phyloP scores from a whole-genome alignment of 306 rosid species.

The Fagus sylvatica region DNA sequence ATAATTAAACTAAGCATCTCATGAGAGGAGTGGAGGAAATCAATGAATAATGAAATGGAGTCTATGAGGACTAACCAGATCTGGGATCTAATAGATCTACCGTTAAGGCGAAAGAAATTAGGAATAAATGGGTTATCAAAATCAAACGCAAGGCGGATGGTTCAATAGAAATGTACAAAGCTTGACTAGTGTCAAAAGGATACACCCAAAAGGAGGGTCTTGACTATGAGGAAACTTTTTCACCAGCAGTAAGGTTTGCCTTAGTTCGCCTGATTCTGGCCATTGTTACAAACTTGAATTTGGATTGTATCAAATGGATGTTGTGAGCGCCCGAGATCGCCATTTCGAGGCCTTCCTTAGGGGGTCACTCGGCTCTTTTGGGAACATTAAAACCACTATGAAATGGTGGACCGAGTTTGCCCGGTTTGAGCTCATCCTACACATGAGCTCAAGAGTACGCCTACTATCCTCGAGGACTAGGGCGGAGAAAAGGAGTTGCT shows the following conservation, averaged over 20 bases:
- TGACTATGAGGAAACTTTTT: background rate
- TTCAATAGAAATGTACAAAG: background rate
- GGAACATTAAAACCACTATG: too few species aligned
- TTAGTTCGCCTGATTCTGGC: background rate
- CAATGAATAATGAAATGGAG: background rate
- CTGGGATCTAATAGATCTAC: background rate
- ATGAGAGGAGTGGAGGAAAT: background rate
- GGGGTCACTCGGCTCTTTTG: too few species aligned
- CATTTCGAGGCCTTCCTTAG: too few species aligned
- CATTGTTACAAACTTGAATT: background rate
- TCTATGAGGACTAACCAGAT: background rate
- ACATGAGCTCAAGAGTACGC: too few species aligned
- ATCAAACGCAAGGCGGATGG: background rate
- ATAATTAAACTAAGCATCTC: too few species aligned
- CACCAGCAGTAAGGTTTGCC: background rate
- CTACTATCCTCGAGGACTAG: too few species aligned
- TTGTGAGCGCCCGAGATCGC: too few species aligned
- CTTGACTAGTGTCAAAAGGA: too few species aligned
- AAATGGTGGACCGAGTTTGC: too few species aligned
- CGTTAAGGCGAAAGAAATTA: background rate
- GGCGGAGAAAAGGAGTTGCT: too few species aligned
- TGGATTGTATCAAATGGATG: background rate
- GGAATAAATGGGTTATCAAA: background rate
- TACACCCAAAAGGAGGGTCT: background rate
- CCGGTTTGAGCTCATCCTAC: too few species aligned